Conservation (phyloP, 2,329 filamentous ascomycete species). For the Coniochaeta sp. region DNA sequence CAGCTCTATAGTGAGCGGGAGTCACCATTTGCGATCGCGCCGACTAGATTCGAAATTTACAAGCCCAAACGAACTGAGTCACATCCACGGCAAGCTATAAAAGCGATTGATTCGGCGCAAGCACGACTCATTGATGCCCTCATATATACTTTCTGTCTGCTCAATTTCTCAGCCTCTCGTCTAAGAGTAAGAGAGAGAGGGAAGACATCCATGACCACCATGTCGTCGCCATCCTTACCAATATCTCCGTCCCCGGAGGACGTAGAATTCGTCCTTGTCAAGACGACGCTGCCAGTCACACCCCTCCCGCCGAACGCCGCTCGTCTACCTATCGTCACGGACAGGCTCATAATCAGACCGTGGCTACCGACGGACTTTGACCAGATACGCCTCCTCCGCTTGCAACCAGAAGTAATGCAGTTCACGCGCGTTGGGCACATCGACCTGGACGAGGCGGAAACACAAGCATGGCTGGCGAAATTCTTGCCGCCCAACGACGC, state of each 20-base stretch:
- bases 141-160: background rate
- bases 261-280: constrained; percentile 28
- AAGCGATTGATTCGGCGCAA: background rate
- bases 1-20: background rate
- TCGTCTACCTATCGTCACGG: constrained; percentile 35
- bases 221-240: background rate
- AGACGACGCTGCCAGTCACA: constrained; percentile 36
- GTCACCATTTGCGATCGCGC: background rate
- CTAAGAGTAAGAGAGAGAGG: too few relatives aligned
- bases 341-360: constrained; percentile 48
- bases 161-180: background rate
- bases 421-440: constrained; percentile 38
- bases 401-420: constrained; percentile 54
- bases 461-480: constrained; percentile 27
- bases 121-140: background rate
- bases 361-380: constrained; percentile 40
- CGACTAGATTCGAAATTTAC: background rate
- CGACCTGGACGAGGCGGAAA: constrained; percentile 36
- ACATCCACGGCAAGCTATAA: background rate
- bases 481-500: constrained; percentile 41
- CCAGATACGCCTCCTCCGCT: constrained; percentile 43
- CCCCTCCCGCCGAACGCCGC: constrained; percentile 31
- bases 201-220: background rate
- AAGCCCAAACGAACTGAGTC: constrained; percentile 3
- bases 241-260: constrained; percentile 5